phyloP scores from a whole-genome alignment of 2,329 filamentous ascomycete genomes.

The Colletotrichum sp. region DNA sequence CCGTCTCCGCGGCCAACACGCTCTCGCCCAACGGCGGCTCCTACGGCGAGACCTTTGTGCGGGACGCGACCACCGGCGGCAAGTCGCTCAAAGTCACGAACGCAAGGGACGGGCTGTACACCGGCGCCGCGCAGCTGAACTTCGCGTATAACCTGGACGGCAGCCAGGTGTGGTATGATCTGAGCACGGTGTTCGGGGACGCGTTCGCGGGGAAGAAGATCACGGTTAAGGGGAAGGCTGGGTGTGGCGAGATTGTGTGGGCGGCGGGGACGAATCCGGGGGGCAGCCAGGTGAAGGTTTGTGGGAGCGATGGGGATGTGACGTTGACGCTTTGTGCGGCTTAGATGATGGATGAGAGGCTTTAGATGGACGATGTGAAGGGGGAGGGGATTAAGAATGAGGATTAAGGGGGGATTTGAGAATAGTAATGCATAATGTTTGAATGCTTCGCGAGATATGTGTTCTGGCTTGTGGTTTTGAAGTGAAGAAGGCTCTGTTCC shows the following conservation, averaged over 20 bases:
- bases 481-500: no score
- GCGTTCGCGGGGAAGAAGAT: conserved; percentile 38
- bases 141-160: conserved; percentile 44
- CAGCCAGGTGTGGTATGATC: conserved; percentile 41
- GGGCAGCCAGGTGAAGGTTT: conserved; percentile 43
- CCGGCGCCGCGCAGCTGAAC: conserved; percentile 42
- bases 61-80: conserved; percentile 42
- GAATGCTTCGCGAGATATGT: no score
- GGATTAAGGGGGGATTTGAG: accelerated
- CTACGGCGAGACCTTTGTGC: conserved; percentile 37
- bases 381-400: no score
- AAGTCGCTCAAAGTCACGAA: conserved; percentile 42
- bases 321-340: conserved; percentile 39
- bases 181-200: conserved; percentile 45
- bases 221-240: conserved; percentile 27
- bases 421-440: no score
- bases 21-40: conserved; percentile 29
- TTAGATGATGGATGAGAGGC: not conserved
- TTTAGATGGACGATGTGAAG: no score
- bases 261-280: conserved; percentile 35
- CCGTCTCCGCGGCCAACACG: conserved; percentile 28
- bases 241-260: conserved; percentile 42
- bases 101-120: conserved; percentile 39
- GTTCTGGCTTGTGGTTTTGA: no score
- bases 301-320: conserved; percentile 34